A percentile compares a stretch with the other conserved stretches of the same genome.
These are phyloP conservation scores for Lachnellula occidentalis DNA, from an alignment of 2,329 filamentous ascomycete genomes.

Conservation along the genomic window DNA sequence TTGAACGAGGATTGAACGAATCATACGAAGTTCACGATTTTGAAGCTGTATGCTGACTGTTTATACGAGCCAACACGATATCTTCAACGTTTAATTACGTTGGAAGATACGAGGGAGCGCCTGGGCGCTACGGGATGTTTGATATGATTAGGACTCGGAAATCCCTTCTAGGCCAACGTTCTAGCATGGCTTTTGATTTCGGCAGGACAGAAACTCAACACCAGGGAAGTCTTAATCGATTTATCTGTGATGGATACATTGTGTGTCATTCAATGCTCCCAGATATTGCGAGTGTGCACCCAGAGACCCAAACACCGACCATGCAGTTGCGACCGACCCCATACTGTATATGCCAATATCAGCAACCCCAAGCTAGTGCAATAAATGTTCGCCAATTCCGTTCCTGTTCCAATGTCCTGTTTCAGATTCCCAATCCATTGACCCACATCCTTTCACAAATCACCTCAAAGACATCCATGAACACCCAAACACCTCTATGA, in stretches of 20 bases:
- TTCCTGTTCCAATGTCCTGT: no score
- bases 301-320: background rate
- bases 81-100: background rate
- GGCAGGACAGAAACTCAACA: background rate
- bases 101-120: no score
- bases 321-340: no score
- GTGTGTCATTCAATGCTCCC: background rate
- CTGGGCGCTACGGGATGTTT: no score
- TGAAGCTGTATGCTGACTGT: background rate
- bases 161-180: background rate
- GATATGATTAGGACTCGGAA: no score
- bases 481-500: no score
- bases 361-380: no score
- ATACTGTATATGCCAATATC: no score
- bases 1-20: conserved; percentile 17
- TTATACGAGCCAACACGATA: background rate
- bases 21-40: background rate
- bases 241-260: background rate
- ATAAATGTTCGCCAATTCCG: no score
- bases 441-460: no score
- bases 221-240: background rate
- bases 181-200: background rate
- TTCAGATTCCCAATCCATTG: no score
- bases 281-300: conserved; percentile 11
- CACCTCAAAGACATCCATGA: no score